Conservation (phyloP, 2,329 filamentous ascomycete species). For the Arthrobotrys conoides region DNA sequence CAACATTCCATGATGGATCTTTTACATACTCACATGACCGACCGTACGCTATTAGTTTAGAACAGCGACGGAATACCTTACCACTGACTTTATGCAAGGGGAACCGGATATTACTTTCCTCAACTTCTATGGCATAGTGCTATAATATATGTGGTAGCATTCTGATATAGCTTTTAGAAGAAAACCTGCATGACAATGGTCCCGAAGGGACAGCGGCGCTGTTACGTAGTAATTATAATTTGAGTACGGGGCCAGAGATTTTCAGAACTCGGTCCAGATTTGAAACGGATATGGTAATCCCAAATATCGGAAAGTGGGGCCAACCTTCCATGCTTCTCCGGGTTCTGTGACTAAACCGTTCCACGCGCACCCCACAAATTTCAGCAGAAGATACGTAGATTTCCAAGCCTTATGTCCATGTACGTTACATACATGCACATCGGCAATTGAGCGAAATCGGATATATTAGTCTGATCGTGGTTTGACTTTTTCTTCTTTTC, state of each 20-base stretch:
- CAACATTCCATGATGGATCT: constrained; percentile 45
- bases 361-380: constrained; percentile 41
- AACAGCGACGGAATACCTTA: neutral
- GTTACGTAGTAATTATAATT: no score
- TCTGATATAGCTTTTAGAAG: constrained; percentile 10
- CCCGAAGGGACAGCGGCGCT: constrained; percentile 20
- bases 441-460: constrained; percentile 60
- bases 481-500: constrained; percentile 25
- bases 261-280: constrained; percentile 26
- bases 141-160: constrained; percentile 16
- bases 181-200: constrained; percentile 15
- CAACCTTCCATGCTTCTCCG: constrained; percentile 15
- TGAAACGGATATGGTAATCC: constrained; percentile 48
- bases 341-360: constrained; percentile 3
- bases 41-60: constrained; percentile 15
- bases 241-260: constrained; percentile 14
- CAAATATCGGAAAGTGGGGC: constrained; percentile 54
- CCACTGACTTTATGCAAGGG: constrained; percentile 33
- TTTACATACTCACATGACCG: constrained; percentile 7
- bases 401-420: no score
- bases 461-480: constrained; percentile 32
- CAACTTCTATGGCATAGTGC: neutral
- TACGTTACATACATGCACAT: no score
- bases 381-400: neutral
- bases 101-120: constrained; percentile 7